A percentile compares a stretch with the other conserved stretches of the same genome.
Evolutionary conservation across 768 basidiomycete species (phyloP).

Genomic region (Mrakia hoshinonis): DNA sequence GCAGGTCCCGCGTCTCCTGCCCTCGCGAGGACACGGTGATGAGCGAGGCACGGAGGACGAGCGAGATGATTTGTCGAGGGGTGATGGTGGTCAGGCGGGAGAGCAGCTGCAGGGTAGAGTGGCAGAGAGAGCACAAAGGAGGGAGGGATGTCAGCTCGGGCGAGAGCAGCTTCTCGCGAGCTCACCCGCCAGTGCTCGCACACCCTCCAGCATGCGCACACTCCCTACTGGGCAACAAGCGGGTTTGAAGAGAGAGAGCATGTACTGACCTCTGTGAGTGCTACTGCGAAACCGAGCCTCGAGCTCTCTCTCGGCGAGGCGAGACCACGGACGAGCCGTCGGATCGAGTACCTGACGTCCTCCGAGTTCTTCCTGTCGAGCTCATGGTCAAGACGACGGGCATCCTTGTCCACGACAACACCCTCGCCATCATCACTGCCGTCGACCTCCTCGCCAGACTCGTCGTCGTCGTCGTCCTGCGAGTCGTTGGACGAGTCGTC

Average conservation of each 20-base stretch:
- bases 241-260: not conserved
- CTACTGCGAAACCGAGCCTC: constrained; percentile 88
- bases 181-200: not conserved
- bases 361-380: constrained; percentile 64
- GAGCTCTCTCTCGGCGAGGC: constrained; percentile 90
- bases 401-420: constrained; percentile 32
- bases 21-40: constrained; percentile 68
- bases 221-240: not conserved
- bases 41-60: constrained; percentile 65
- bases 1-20: constrained; percentile 82
- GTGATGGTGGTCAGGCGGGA: constrained; percentile 64
- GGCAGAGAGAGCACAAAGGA: not conserved
- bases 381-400: constrained; percentile 34
- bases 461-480: constrained; percentile 45
- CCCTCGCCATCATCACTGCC: constrained; percentile 42
- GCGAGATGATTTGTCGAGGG: constrained; percentile 63
- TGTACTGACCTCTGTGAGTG: constrained; percentile 73
- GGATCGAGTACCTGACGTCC: constrained; percentile 87
- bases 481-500: constrained; percentile 32
- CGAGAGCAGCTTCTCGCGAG: not conserved
- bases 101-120: constrained; percentile 52
- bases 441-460: constrained; percentile 46
- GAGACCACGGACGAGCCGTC: constrained; percentile 74
- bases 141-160: not conserved
- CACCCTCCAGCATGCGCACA: not conserved